These are phyloP conservation scores for Chionographis japonica DNA, from an alignment of 106 monocot genomes.

Conservation along the genomic window DNA sequence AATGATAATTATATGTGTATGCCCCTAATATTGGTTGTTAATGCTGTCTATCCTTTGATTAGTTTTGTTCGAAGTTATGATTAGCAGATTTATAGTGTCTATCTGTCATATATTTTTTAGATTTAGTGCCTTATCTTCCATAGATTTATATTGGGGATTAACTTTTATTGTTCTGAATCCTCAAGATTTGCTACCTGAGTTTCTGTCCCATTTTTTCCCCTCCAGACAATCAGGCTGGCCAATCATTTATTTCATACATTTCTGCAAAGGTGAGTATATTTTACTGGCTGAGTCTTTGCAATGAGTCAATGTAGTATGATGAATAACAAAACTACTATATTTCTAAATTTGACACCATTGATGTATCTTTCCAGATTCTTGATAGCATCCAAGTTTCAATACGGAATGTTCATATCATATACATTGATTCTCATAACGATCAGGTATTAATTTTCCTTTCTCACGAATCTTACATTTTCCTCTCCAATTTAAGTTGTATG, in stretches of 20 bases:
- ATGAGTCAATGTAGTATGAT: not conserved
- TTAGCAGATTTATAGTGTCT: no score
- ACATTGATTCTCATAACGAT: slow-evolving; percentile 53
- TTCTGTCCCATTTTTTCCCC: not conserved
- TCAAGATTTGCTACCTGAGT: not conserved
- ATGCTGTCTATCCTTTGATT: no score
- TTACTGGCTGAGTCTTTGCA: no score
- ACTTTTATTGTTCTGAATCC: not conserved
- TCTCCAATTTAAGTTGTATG: not conserved
- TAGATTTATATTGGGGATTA: not conserved
- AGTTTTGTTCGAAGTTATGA: no score
- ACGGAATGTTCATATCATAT: slow-evolving; percentile 71
- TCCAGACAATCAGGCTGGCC: slow-evolving; percentile 75
- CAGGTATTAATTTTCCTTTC: slow-evolving; percentile 33
- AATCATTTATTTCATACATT: slow-evolving; percentile 82
- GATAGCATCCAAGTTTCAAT: slow-evolving; percentile 94
- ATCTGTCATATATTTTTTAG: no score
- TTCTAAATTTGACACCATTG: slow-evolving; percentile 5
- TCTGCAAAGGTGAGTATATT: slow-evolving; percentile 69
- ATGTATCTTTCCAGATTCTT: slow-evolving; percentile 54
- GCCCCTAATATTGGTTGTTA: no score
- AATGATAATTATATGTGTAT: no score
- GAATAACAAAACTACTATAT: not conserved
- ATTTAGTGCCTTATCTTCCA: no score
- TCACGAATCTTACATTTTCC: not conserved